Conservation (phyloP, 345 rosid genomes). For the Euphorbia peplus region DNA sequence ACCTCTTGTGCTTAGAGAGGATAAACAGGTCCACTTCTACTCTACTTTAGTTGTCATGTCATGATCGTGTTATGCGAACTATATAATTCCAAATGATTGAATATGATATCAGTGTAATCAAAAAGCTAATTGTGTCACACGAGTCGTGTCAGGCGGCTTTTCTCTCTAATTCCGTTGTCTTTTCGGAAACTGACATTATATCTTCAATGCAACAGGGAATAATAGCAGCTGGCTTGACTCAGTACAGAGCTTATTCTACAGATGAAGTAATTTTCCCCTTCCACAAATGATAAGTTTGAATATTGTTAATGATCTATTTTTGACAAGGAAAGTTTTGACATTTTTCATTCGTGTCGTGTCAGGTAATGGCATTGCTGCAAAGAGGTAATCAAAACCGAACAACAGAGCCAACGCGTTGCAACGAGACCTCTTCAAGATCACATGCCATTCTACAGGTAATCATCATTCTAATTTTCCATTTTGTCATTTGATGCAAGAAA, state of each 20-base stretch:
- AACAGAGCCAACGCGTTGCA: constrained; percentile 88
- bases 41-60: not conserved
- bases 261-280: constrained; percentile 58
- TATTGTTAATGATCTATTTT: not conserved
- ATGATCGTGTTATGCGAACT: no score
- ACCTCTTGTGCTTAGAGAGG: constrained; percentile 91
- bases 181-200: constrained; percentile 6
- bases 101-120: no score
- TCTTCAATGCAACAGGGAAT: constrained; percentile 56
- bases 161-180: no score
- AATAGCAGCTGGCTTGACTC: constrained; percentile 91
- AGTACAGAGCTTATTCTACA: constrained; percentile 88
- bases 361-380: constrained; percentile 94
- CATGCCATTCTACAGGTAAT: constrained; percentile 93
- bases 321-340: constrained; percentile 9
- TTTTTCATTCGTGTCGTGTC: constrained; percentile 21
- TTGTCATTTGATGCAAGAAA: not conserved
- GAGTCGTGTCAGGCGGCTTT: no score
- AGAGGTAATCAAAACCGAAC: constrained; percentile 92
- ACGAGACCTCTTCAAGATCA: constrained; percentile 94
- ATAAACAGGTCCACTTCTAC: constrained; percentile 58
- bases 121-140: no score
- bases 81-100: no score
- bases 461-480: not conserved
- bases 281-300: not conserved